phyloP scores from a whole-genome alignment of 108 stramenopile species.

The Stephanodiscus triporus region DNA sequence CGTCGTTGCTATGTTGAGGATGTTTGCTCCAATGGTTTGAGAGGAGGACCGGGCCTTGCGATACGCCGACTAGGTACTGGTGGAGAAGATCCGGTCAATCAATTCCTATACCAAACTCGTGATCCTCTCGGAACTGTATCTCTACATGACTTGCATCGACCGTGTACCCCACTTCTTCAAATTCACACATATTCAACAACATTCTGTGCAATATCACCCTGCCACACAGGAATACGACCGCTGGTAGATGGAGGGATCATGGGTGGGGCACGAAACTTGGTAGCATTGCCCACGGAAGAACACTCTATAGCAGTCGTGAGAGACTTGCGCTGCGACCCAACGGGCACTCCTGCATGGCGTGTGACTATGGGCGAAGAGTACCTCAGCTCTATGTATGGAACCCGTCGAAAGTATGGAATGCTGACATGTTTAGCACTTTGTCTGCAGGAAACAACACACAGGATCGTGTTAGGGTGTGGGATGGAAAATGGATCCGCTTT shows the following conservation, averaged over 20 bases:
- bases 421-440: slow-evolving; percentile 70
- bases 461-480: slow-evolving; percentile 70
- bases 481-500: slow-evolving; percentile 81
- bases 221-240: slow-evolving; percentile 20
- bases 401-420: slow-evolving; percentile 71
- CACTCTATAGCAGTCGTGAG: slow-evolving; percentile 56
- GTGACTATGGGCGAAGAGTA: slow-evolving; percentile 22
- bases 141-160: slow-evolving; percentile 61
- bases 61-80: slow-evolving; percentile 27
- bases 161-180: slow-evolving; percentile 23
- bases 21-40: slow-evolving; percentile 2
- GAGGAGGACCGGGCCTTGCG: slow-evolving; percentile 35
- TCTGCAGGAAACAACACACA: slow-evolving; percentile 23
- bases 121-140: slow-evolving; percentile 76
- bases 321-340: slow-evolving; percentile 56
- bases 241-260: slow-evolving; percentile 1
- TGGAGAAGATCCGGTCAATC: slow-evolving; percentile 17
- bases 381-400: slow-evolving; percentile 17
- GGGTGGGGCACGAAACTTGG: slow-evolving; percentile 43
- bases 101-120: slow-evolving; percentile 75
- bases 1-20: slow-evolving; percentile 37
- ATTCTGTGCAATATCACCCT: slow-evolving; percentile 79
- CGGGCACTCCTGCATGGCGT: slow-evolving; percentile 28
- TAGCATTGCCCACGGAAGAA: slow-evolving; percentile 63
- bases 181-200: slow-evolving; percentile 50